These are phyloP conservation scores for Cinnamomum micranthum DNA, from an alignment of 164 flowering plant species.

Conservation along the genomic window DNA sequence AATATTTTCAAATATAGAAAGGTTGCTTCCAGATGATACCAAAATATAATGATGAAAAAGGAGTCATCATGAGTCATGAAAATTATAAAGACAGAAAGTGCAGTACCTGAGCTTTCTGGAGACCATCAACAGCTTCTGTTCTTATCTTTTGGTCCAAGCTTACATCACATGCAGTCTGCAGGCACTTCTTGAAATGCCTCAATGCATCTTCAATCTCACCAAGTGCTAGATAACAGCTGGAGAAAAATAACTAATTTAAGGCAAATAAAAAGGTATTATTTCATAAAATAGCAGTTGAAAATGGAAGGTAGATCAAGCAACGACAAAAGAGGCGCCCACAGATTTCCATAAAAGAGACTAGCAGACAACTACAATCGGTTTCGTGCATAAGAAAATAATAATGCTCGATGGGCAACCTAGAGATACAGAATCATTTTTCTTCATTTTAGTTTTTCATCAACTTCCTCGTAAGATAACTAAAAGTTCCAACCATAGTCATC, in stretches of 20 bases:
- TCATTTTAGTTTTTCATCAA: no score
- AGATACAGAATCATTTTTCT: no score
- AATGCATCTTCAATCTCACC: conserved; percentile 80
- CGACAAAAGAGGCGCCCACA: not conserved
- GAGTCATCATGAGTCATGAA: not conserved
- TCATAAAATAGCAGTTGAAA: not conserved
- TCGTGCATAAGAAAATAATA: no score
- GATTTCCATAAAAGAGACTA: not conserved
- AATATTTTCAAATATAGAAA: not conserved
- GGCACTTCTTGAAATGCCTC: conserved; percentile 45
- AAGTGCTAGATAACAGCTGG: conserved; percentile 77
- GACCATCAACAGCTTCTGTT: conserved; percentile 79
- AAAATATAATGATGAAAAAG: no score
- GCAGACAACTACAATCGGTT: not conserved
- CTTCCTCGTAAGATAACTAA: no score
- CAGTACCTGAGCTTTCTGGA: conserved; percentile 73
- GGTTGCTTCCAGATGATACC: not conserved
- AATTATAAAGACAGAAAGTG: not conserved
- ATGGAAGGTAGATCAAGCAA: not conserved
- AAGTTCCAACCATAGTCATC: no score
- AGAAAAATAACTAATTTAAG: conserved; percentile 3
- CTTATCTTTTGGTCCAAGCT: conserved; percentile 66
- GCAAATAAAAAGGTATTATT: no score
- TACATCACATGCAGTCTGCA: conserved; percentile 42
- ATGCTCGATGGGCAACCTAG: no score